Evolutionary conservation across 1,284 basidiomycete genomes (phyloP).

Genomic region (Malassezia slooffiae): DNA sequence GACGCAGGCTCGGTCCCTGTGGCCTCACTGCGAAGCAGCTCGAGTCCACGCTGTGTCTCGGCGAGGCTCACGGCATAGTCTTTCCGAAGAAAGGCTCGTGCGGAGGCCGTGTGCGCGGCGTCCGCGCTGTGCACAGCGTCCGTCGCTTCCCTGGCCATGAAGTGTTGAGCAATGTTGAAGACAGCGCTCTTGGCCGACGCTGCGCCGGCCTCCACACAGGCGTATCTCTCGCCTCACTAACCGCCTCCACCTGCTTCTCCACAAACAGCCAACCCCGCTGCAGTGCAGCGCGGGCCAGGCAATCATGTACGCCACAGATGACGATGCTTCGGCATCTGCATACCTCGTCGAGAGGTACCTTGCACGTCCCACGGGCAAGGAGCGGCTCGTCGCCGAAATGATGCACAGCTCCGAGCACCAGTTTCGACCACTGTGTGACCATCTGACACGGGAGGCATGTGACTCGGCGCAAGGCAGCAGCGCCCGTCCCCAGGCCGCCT

Average conservation of each 20-base stretch:
- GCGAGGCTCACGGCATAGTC: slow-evolving; percentile 20
- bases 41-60: slow-evolving; percentile 19
- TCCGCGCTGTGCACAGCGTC: slow-evolving; percentile 17
- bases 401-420: slow-evolving; percentile 30
- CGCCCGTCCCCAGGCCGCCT: neutral
- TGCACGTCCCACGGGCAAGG: slow-evolving; percentile 31
- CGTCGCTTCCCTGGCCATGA: too few relatives aligned
- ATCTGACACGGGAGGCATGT: slow-evolving; percentile 34
- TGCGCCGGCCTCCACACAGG: too few relatives aligned
- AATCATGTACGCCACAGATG: slow-evolving; percentile 11
- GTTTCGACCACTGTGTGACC: slow-evolving; percentile 28
- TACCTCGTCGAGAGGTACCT: slow-evolving; percentile 26
- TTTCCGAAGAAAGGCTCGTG: slow-evolving; percentile 27
- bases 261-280: too few relatives aligned
- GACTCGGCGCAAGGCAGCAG: neutral
- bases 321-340: slow-evolving; percentile 4
- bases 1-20: slow-evolving; percentile 15
- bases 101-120: slow-evolving; percentile 17
- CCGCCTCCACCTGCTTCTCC: too few relatives aligned
- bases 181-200: too few relatives aligned
- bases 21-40: slow-evolving; percentile 14
- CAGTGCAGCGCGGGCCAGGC: slow-evolving; percentile 17
- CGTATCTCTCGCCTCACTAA: too few relatives aligned
- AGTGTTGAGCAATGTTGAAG: too few relatives aligned
- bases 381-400: slow-evolving; percentile 23